A percentile compares a stretch with the other conserved stretches of the same genome.
Conservation (phyloP, 2,329 filamentous ascomycete species). For the Sarocladiaceae sp. region DNA sequence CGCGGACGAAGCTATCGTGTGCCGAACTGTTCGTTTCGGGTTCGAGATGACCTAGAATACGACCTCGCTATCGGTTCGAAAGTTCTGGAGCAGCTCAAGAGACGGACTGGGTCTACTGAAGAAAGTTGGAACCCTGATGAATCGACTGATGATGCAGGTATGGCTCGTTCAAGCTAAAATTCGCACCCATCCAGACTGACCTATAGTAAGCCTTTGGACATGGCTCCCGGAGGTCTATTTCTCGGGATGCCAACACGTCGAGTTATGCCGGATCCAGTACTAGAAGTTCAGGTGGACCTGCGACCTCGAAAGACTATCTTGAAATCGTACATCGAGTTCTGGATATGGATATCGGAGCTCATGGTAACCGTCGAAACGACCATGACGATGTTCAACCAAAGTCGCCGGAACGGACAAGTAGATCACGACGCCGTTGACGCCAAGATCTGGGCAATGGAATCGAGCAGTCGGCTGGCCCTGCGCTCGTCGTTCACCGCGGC, state of each 20-base stretch:
- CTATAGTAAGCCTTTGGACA: not conserved
- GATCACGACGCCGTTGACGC: not conserved
- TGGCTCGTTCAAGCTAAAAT: not conserved
- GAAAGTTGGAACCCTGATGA: not conserved
- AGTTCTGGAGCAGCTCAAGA: not conserved
- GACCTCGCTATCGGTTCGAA: not conserved
- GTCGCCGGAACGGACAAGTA: not conserved
- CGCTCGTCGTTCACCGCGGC: not conserved
- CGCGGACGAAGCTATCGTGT: not conserved
- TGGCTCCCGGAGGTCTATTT: not conserved
- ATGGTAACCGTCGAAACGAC: too few relatives aligned
- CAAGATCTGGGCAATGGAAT: not conserved
- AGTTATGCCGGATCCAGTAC: not conserved
- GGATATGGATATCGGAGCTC: not conserved
- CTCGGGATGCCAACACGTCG: not conserved
- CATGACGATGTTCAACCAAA: not conserved
- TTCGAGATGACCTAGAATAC: not conserved
- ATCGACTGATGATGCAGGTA: not conserved
- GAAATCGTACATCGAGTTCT: not conserved
- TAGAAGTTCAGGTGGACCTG: not conserved
- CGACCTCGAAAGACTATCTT: not conserved
- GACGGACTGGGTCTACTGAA: not conserved
- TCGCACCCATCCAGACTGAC: not conserved
- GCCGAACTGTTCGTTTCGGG: not conserved
- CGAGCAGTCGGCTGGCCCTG: not conserved